Evolutionary conservation across 371 early-diverging fungal genomes (phyloP).

Genomic region (Actinomortierella wolfii): DNA sequence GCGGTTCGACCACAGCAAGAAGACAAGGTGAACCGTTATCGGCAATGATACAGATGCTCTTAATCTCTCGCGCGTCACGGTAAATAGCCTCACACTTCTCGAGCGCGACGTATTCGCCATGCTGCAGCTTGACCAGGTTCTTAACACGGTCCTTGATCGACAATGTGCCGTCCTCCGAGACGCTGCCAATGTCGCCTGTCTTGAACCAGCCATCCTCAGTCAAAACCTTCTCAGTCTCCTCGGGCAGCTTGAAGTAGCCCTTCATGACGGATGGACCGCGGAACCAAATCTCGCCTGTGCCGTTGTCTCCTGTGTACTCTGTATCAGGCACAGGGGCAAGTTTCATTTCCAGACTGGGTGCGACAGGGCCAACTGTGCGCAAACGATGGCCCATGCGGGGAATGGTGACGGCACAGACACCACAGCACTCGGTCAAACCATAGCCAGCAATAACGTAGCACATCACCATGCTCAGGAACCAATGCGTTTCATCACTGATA

Average conservation of each 20-base stretch:
- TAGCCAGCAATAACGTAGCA: conserved; percentile 64
- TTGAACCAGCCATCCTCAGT: conserved; percentile 92
- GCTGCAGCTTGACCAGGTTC: conserved; percentile 85
- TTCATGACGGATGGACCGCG: conserved; percentile 91
- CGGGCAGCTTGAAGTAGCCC: conserved; percentile 84
- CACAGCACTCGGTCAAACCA: conserved; percentile 66
- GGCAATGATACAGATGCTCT: conserved; percentile 84
- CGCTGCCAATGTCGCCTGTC: conserved; percentile 95
- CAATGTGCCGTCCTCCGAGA: conserved; percentile 74
- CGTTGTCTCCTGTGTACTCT: conserved; percentile 73
- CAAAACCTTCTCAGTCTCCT: conserved; percentile 82
- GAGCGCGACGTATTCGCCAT: conserved; percentile 96
- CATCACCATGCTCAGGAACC: conserved; percentile 65
- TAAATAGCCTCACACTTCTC: conserved; percentile 93
- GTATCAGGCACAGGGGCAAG: conserved; percentile 84
- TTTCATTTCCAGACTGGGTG: conserved; percentile 72
- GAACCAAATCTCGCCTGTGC: conserved; percentile 79
- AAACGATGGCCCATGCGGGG: conserved; percentile 59
- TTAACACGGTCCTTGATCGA: conserved; percentile 82
- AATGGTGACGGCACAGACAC: conserved; percentile 53
- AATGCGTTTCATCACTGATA: conserved; percentile 81
- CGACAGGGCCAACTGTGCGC: conserved; percentile 41
- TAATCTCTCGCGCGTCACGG: conserved; percentile 67
- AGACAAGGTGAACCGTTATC: conserved; percentile 66
- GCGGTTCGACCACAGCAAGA: conserved; percentile 74